Evolutionary conservation across 2,329 filamentous ascomycete species (phyloP).

Genomic region (Penicillium verrucosum): DNA sequence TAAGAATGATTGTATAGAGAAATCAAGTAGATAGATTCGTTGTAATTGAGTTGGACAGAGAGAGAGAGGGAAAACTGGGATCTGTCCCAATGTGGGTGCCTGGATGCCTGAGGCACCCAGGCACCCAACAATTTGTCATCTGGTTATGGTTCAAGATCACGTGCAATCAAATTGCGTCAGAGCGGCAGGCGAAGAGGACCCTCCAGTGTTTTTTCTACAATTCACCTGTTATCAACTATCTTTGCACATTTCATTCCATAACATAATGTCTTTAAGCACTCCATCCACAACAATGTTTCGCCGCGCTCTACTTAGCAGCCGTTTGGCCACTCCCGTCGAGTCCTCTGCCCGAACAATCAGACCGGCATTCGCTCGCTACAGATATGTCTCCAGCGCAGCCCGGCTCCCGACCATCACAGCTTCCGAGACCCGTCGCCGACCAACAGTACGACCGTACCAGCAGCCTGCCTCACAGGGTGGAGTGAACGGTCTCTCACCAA

Average conservation of each 20-base stretch:
- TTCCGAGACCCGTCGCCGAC: conserved; percentile 47
- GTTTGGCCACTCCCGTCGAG: conserved; percentile 25
- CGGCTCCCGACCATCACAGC: conserved; percentile 48
- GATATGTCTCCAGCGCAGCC: conserved; percentile 44
- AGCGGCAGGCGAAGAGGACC: conserved; percentile 12
- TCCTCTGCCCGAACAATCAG: conserved; percentile 28
- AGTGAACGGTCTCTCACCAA: conserved; percentile 39
- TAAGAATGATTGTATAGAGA: too few species aligned
- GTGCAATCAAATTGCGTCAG: conserved; percentile 35
- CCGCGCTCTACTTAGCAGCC: conserved; percentile 27
- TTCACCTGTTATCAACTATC: background rate
- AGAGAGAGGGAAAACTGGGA: too few species aligned
- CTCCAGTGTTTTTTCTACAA: conserved; percentile 4
- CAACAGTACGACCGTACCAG: conserved; percentile 44
- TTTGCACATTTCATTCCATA: background rate
- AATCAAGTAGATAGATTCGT: too few species aligned
- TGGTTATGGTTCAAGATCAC: conserved; percentile 16
- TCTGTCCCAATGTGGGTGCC: too few species aligned
- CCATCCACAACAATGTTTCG: conserved; percentile 33
- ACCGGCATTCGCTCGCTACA: conserved; percentile 30
- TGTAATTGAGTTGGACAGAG: too few species aligned
- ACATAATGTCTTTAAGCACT: conserved; percentile 33
- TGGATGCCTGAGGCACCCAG: too few species aligned
- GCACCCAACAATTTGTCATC: too few species aligned
- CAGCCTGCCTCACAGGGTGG: conserved; percentile 37